Base-by-base conservation (phyloP, 371 early-diverging fungal species). In the Sporodiniella umbellata region DNA sequence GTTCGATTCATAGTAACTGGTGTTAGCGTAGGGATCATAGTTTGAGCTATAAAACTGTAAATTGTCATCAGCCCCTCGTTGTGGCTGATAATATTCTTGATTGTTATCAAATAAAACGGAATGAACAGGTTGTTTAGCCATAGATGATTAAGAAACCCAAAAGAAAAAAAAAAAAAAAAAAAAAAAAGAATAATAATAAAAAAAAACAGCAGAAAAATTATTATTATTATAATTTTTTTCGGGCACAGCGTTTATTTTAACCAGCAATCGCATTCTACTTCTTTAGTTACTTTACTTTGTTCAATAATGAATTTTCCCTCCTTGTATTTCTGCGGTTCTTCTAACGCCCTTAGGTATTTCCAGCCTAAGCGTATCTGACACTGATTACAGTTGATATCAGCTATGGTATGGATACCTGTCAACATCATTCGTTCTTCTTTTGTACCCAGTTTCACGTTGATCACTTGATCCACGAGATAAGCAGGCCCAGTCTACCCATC, bases 291-390 rank as follows among this genome's bases (percentile, higher is more conserved):
- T 64, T 62, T 80, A 38, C 68, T 48, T 57, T 80, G 80, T 54
- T 87, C 90, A 18, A 92, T 68, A 58, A 92, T 88, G 53, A 69
- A 89, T 60, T 80, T 83, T 42, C 87, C 87, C 54, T 89, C 90
- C 57, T 92, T 90, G 71, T 92, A 90, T 56, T 83, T 84, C 64
- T 92, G 89, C n/a, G 70, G 68, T 30, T 79, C 75, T 48, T 85
- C 65, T 39, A 65, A 60, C 8, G 68, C 59, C 51, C 72, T 61
- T 51, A 86, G 72, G 59, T 92, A 92, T 53, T 83, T 82, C 89
- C 59, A 58, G 2, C 59, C 59, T 3, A 58, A 38, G 8, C 25
- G 44, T n/a, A 72, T 57, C 25, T 72, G 61, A 48, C 91, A 90
- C 15, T 75, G 53, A 17, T 56, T 64, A 60, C 91, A 92, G 22